phyloP scores from a whole-genome alignment of 2,329 filamentous ascomycete species.

The Camptophora hylomeconis region DNA sequence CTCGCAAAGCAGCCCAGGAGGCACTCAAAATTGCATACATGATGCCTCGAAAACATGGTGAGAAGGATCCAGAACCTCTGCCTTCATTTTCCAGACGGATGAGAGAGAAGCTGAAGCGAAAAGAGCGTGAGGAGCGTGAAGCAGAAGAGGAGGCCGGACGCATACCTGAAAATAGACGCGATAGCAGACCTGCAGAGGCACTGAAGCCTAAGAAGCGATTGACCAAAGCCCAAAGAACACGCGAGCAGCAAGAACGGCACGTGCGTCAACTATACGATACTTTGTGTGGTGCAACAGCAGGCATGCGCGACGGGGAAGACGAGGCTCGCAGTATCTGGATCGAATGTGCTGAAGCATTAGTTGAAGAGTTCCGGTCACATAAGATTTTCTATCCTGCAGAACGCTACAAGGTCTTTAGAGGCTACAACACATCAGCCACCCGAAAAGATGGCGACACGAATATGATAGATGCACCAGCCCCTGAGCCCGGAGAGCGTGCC shows the following conservation, averaged over 20 bases:
- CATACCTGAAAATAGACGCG: too few species aligned
- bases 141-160: too few species aligned
- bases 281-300: slow-evolving; percentile 34
- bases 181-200: too few species aligned
- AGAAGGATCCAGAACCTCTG: not conserved
- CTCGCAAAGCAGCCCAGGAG: slow-evolving; percentile 15
- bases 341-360: slow-evolving; percentile 43
- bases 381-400: slow-evolving; percentile 46
- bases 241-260: too few species aligned
- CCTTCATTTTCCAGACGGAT: too few species aligned
- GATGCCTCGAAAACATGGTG: slow-evolving; percentile 4
- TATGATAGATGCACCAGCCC: not conserved
- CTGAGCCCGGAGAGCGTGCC: not conserved
- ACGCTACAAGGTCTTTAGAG: slow-evolving; percentile 37
- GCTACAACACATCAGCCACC: slow-evolving; percentile 25
- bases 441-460: not conserved
- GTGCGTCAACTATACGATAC: slow-evolving; percentile 33
- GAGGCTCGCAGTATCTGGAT: slow-evolving; percentile 43
- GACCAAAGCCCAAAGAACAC: too few species aligned
- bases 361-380: slow-evolving; percentile 48
- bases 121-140: too few species aligned
- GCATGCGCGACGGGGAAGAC: slow-evolving; percentile 36
- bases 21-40: slow-evolving; percentile 15
- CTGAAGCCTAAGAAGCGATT: too few species aligned
- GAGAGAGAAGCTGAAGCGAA: slow-evolving; percentile 26